Evolutionary conservation across 306 rosid genomes (phyloP).

Genomic region (Rubus parviflorus): DNA sequence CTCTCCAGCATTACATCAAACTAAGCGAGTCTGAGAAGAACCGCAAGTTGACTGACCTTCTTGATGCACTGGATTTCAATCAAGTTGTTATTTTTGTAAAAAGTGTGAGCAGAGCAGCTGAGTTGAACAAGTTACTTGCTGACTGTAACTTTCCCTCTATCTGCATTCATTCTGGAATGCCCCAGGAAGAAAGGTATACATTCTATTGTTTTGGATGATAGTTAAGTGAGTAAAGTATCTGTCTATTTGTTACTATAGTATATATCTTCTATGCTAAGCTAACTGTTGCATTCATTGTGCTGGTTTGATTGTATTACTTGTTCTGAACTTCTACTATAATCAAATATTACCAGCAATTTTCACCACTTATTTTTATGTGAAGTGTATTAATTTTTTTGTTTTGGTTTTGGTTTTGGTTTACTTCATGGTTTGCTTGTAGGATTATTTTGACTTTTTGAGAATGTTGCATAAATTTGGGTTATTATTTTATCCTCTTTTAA

Average conservation of each 20-base stretch:
- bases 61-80: slow-evolving; percentile 77
- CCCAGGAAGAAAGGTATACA: slow-evolving; percentile 75
- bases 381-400: neutral
- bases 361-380: neutral
- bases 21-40: slow-evolving; percentile 67
- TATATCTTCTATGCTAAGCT: neutral
- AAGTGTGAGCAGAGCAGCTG: slow-evolving; percentile 70
- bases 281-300: neutral
- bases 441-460: neutral
- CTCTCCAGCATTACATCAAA: slow-evolving; percentile 63
- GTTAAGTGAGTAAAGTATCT: neutral
- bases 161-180: slow-evolving; percentile 81
- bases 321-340: neutral
- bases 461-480: too few relatives aligned
- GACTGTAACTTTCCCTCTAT: slow-evolving; percentile 76
- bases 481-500: neutral
- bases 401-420: neutral
- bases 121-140: slow-evolving; percentile 69
- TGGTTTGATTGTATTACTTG: neutral
- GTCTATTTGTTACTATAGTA: neutral
- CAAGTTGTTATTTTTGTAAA: slow-evolving; percentile 78
- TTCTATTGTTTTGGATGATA: neutral
- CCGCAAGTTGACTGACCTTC: slow-evolving; percentile 76
- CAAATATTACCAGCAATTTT: neutral
- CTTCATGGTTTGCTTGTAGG: neutral